Evolutionary conservation across 352 stramenopile species (phyloP), one percentile per base, ranked within the genome.

Genomic region (Globisporangium cederbergense): DNA sequence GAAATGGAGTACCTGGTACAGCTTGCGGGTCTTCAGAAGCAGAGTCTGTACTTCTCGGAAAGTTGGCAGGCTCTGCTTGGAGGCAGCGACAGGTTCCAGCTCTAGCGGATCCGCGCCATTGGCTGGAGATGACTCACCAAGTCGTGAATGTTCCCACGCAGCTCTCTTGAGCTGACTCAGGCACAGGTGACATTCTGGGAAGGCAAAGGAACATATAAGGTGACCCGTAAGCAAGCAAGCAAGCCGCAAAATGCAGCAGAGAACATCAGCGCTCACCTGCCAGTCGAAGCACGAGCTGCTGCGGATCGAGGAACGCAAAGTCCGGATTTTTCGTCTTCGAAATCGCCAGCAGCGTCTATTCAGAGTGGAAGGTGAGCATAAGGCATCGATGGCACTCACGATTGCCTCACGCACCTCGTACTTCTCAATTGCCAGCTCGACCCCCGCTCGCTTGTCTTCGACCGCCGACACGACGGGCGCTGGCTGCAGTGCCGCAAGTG

Each of bases 271-370:
- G 40, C 43, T 7, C 4, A 78, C 77, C 74, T 79, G 75, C 75
- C 28, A 79, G 71, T 18, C 68, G 64, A 3, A 89, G 70, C 36
- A 76, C 25, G 32, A 88, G 52, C 61, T 80, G 68, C 9, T 57
- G 58, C 10, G 67, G 56, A 38, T 75, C 67, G 20, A 90, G 59
- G 28, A 70, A 80, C 13, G 52, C 72, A 65, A 89, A 90, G 56
- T 90, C 76, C 1, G 72, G 59, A n/a, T 78, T 77, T 5, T 69
- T 76, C 0, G 59, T 65, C 43, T 64, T 59, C 1, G 69, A 63
- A 14, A 81, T 72, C 14, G 65, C 57, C 1, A 86, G 60, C n/a
- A 85, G 47, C 2, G 77, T 62, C 75, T 83, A 47, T 46, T 18
- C 2, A 49, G 20, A 13, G 60, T 10, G 28, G 16, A 18, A 9